These are phyloP conservation scores for Hemileia vastatrix DNA, from an alignment of 1,284 basidiomycete genomes.

Conservation along the genomic window DNA sequence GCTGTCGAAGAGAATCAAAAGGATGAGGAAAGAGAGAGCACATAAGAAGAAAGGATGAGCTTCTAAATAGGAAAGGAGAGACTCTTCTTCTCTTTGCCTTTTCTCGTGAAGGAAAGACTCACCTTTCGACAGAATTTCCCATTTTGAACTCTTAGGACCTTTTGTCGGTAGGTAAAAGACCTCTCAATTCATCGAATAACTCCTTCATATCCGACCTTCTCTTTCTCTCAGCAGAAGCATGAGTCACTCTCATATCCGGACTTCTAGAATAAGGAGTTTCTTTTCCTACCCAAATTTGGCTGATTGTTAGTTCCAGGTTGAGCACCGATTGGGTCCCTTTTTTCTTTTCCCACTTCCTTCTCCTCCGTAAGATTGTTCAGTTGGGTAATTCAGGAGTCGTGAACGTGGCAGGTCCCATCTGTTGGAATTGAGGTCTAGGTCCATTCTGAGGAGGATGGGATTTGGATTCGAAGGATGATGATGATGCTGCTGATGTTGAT, in stretches of 20 bases:
- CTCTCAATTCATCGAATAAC: slow-evolving; percentile 82
- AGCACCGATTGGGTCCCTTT: no score
- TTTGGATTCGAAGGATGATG: no score
- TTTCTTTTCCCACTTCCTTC: no score
- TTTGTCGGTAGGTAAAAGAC: slow-evolving; percentile 70
- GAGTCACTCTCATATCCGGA: slow-evolving; percentile 80
- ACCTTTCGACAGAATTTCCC: slow-evolving; percentile 93
- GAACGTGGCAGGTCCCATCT: no score
- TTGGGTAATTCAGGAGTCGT: no score
- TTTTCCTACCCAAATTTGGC: slow-evolving; percentile 21
- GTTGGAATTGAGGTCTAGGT: no score
- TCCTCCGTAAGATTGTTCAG: no score
- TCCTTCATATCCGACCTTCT: slow-evolving; percentile 96
- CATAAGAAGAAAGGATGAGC: not conserved
- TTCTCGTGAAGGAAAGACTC: no score
- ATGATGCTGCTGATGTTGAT: no score
- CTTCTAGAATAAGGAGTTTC: slow-evolving; percentile 78
- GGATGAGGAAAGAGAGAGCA: not conserved
- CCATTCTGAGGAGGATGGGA: no score
- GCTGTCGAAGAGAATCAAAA: not conserved
- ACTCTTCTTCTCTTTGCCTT: no score
- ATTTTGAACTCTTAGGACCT: slow-evolving; percentile 90
- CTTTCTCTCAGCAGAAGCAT: slow-evolving; percentile 89
- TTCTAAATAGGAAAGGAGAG: no score
- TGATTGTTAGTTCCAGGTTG: not conserved